These are phyloP conservation scores for Candida corydali DNA, from an alignment of 805 yeast genomes.

Conservation along the genomic window DNA sequence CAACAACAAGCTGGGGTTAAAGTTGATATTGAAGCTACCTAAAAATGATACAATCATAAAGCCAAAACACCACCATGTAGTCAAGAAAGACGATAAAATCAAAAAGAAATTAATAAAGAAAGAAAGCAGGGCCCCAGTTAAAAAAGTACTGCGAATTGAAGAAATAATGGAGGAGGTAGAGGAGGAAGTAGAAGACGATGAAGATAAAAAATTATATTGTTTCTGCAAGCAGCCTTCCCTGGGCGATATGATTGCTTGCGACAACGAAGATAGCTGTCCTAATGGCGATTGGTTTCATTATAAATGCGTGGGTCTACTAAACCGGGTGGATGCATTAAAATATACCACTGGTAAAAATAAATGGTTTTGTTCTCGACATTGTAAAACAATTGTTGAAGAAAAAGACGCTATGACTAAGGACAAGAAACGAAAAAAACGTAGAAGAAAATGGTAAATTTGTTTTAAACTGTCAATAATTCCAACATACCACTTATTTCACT, in stretches of 20 bases:
- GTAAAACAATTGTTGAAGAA: conserved; percentile 17
- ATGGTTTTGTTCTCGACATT: conserved; percentile 38
- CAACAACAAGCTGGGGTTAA: conserved; percentile 10
- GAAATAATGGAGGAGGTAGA: not conserved
- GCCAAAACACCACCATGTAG: conserved; percentile 2
- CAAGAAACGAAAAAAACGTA: conserved; percentile 13
- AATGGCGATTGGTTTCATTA: conserved; percentile 47
- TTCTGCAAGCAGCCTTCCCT: conserved; percentile 91
- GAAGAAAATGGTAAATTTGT: conserved; percentile 12
- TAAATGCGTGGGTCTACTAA: conserved; percentile 40
- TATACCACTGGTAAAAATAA: conserved; percentile 29
- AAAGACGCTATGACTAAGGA: conserved; percentile 5
- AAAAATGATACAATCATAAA: conserved; percentile 1
- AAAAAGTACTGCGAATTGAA: too few species aligned
- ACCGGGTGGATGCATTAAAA: conserved; percentile 33
- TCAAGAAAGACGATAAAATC: conserved; percentile 1
- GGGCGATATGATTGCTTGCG: conserved; percentile 97
- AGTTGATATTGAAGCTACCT: conserved; percentile 14
- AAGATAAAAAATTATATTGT: conserved; percentile 53
- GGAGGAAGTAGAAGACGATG: conserved; percentile 10
- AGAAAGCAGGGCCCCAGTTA: conserved; percentile 10
- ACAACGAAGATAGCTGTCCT: conserved; percentile 47
- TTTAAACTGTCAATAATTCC: conserved; percentile 63
- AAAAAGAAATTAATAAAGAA: conserved; percentile 5
- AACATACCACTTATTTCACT: conserved; percentile 91